Conservation (phyloP, 2,329 filamentous ascomycete species). For the Penicillium sp. region DNA sequence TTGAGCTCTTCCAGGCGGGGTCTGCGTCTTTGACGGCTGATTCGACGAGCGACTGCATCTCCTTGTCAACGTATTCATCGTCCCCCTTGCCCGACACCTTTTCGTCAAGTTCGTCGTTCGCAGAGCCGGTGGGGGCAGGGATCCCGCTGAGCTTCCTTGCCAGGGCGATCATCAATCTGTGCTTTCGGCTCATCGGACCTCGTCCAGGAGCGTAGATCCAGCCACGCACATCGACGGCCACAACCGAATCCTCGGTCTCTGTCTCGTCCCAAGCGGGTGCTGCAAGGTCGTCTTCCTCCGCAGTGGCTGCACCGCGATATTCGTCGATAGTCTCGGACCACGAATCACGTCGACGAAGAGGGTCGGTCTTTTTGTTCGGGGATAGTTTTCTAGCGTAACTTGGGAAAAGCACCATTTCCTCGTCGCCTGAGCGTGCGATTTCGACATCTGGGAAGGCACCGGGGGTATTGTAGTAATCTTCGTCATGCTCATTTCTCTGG, state of each 20-base stretch:
- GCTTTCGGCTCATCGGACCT: slow-evolving; percentile 82
- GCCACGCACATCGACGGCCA: slow-evolving; percentile 91
- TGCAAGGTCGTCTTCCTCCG: slow-evolving; percentile 65
- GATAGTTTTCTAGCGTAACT: slow-evolving; percentile 80
- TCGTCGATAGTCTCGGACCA: slow-evolving; percentile 36
- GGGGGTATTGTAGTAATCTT: slow-evolving; percentile 60
- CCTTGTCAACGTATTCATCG: slow-evolving; percentile 68
- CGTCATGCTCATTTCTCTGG: slow-evolving; percentile 51
- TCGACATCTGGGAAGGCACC: slow-evolving; percentile 81
- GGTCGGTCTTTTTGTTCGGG: slow-evolving; percentile 48
- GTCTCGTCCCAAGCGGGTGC: slow-evolving; percentile 74
- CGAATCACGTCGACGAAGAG: slow-evolving; percentile 33
- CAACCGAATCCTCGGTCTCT: slow-evolving; percentile 80
- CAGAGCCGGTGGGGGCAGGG: slow-evolving; percentile 60
- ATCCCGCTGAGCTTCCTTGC: slow-evolving; percentile 87
- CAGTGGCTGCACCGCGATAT: slow-evolving; percentile 39
- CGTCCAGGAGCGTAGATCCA: slow-evolving; percentile 90
- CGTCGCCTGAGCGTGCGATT: slow-evolving; percentile 76
- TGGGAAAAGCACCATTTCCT: slow-evolving; percentile 94
- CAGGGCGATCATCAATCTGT: slow-evolving; percentile 81
- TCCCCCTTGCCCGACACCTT: slow-evolving; percentile 50
- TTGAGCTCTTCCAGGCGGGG: slow-evolving; percentile 68
- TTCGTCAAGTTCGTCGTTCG: slow-evolving; percentile 36
- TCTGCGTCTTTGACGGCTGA: slow-evolving; percentile 72
- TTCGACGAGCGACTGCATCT: slow-evolving; percentile 75